These are phyloP conservation scores for Haplosporangium gracile DNA, from an alignment of 192 early-diverging fungal genomes.

Conservation along the genomic window DNA sequence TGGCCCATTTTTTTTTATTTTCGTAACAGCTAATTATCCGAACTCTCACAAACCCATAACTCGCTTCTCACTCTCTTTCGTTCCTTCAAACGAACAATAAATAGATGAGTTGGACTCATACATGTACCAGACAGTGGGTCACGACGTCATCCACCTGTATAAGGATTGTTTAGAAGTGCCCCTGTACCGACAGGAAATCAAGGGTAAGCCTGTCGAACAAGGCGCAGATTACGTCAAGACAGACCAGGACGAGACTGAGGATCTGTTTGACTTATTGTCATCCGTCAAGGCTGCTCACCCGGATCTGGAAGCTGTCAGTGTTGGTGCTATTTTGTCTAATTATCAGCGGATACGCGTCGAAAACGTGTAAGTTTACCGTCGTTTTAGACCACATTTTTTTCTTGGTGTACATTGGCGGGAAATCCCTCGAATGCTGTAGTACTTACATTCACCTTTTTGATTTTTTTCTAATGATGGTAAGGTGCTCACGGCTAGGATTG, in stretches of 20 bases:
- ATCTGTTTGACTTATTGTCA: conserved; percentile 81
- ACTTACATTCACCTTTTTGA: background rate
- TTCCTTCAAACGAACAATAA: background rate
- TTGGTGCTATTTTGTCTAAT: conserved; percentile 96
- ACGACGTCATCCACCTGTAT: conserved; percentile 87
- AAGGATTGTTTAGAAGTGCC: conserved; percentile 90
- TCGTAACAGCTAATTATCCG: too few species aligned
- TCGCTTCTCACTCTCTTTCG: background rate
- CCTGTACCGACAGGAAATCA: conserved; percentile 82
- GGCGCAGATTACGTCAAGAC: conserved; percentile 76
- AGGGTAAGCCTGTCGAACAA: conserved; percentile 75
- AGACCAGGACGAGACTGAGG: conserved; percentile 93
- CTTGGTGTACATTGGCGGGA: background rate
- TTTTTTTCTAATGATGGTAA: conserved; percentile 32
- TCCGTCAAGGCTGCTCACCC: conserved; percentile 80
- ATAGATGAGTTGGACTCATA: conserved; percentile 93
- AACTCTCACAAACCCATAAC: too few species aligned
- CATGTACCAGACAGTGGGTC: conserved; percentile 98
- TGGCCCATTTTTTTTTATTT: background rate
- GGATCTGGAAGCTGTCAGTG: conserved; percentile 87
- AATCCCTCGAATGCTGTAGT: background rate
- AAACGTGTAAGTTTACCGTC: conserved; percentile 75
- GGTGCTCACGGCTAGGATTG: conserved; percentile 88
- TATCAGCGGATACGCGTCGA: conserved; percentile 99
- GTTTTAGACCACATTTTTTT: background rate